Evolutionary conservation across 192 early-diverging fungal species (phyloP), one percentile per base, ranked within the genome.

Genomic region (Phlyctochytrium bullatum): DNA sequence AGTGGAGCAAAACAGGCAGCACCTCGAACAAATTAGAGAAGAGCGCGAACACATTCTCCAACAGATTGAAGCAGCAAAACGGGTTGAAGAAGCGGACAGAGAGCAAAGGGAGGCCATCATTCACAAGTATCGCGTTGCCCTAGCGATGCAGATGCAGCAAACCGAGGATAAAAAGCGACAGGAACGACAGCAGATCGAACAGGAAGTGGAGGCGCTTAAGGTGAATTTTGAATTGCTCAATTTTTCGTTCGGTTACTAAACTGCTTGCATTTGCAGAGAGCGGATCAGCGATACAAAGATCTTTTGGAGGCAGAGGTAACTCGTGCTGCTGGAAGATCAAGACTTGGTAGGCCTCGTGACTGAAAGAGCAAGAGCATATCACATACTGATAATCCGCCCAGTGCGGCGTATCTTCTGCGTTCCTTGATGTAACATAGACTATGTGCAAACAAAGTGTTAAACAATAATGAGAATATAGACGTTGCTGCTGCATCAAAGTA

Each of bases 71-170:
- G 62, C 52, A 27, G 68, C 67, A 6, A 62, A 76, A 31, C 40
- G 36, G 2, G 53, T 68, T 20, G 80, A 82, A 53, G 71, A 66
- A 33, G 52, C 61, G 30, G 71, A 62, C 23, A 69, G 68, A 20
- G 73, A 50, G 17, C 40, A 66, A 31, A 68, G 71, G 31, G 34
- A 36, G 2, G 25, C 61, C 20, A 36, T 54, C 17, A 65, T 50
- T 17, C 52, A 66, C 33, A 52, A 66, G 30, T 79, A 77, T 54
- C 62, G 62, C 23, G 58, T 53, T 20, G 71, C 73, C 0, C 62
- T 82, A 23, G 52, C 61, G 32, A 62, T 74, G 56, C 80, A 82
- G 66, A 75, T 82, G 66, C 53, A 69, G 34, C 36, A 47, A 6
- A 62, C 57, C n/a, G 64, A 76, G 25, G 69, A 75, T 14, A 36